Conservation (phyloP, 2,329 filamentous ascomycete species). For the Ceratocystis colombiana region DNA sequence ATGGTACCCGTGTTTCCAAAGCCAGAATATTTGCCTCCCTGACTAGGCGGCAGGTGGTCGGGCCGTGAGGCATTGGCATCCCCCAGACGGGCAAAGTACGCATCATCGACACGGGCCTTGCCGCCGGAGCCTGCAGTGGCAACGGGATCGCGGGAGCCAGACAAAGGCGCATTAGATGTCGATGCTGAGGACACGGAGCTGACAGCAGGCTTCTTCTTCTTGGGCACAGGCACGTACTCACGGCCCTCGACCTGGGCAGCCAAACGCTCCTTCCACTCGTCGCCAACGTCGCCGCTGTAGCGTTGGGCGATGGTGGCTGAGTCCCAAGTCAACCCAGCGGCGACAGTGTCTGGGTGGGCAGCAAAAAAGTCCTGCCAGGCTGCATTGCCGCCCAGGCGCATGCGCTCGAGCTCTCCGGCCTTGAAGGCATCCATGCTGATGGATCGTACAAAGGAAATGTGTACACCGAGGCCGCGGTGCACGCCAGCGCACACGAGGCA, state of each 20-base stretch:
- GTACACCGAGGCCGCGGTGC: conserved; percentile 87
- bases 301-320: conserved; percentile 81
- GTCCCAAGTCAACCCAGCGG: conserved; percentile 64
- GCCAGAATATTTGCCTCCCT: conserved; percentile 84
- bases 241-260: conserved; percentile 77
- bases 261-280: conserved; percentile 89
- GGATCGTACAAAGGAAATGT: conserved; percentile 95
- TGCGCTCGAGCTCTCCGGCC: conserved; percentile 78
- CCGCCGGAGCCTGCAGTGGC: conserved; percentile 29
- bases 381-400: conserved; percentile 85
- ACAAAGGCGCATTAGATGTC: conserved; percentile 29
- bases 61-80: conserved; percentile 68
- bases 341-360: conserved; percentile 53
- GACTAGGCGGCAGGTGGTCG: conserved; percentile 67
- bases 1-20: conserved; percentile 84
- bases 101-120: conserved; percentile 63
- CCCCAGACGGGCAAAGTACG: conserved; percentile 80
- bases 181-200: conserved; percentile 31
- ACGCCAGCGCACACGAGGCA: conserved; percentile 92
- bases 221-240: conserved; percentile 70
- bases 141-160: conserved; percentile 24
- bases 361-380: conserved; percentile 84
- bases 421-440: conserved; percentile 99
- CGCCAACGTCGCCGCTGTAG: conserved; percentile 80
- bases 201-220: conserved; percentile 39